Evolutionary conservation across 108 stramenopile species (phyloP).

Genomic region (Poteriospumella lacustris): DNA sequence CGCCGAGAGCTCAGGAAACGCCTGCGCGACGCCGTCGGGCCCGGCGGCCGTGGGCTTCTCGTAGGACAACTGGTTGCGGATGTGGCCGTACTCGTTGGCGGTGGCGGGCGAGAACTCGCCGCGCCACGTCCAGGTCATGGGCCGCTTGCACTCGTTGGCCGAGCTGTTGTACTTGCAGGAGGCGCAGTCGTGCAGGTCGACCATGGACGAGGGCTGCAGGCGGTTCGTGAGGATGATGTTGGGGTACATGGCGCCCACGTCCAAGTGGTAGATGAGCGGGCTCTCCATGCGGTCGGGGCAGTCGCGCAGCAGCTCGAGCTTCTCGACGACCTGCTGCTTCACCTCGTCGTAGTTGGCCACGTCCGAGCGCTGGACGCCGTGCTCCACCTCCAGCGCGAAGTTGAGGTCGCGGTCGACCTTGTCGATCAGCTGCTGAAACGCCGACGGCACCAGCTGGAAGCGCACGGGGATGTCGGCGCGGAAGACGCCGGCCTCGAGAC

Average conservation of each 20-base stretch:
- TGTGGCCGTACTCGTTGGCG: conserved; percentile 71
- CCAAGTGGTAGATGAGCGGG: conserved; percentile 91
- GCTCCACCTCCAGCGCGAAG: conserved; percentile 93
- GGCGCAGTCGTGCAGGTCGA: conserved; percentile 87
- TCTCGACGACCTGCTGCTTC: conserved; percentile 69
- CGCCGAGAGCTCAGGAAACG: conserved; percentile 70
- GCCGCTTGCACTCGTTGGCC: conserved; percentile 85
- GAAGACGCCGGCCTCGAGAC: conserved; percentile 96
- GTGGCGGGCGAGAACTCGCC: conserved; percentile 88
- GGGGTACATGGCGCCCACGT: conserved; percentile 99
- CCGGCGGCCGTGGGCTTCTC: conserved; percentile 40
- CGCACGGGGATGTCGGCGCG: conserved; percentile 87
- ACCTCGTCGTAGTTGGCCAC: conserved; percentile 94
- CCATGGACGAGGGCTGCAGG: conserved; percentile 92
- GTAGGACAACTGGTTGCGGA: conserved; percentile 80
- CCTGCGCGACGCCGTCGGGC: conserved; percentile 48
- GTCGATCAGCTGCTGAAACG: conserved; percentile 88
- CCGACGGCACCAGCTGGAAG: conserved; percentile 81
- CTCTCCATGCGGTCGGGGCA: conserved; percentile 76
- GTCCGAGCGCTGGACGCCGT: conserved; percentile 74
- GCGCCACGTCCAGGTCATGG: conserved; percentile 96
- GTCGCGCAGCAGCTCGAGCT: conserved; percentile 88
- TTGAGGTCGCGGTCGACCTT: conserved; percentile 91
- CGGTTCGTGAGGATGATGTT: conserved; percentile 99
- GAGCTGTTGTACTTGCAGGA: conserved; percentile 92